Evolutionary conservation across 1,284 basidiomycete genomes (phyloP).

Genomic region (Fistulina hepatica): DNA sequence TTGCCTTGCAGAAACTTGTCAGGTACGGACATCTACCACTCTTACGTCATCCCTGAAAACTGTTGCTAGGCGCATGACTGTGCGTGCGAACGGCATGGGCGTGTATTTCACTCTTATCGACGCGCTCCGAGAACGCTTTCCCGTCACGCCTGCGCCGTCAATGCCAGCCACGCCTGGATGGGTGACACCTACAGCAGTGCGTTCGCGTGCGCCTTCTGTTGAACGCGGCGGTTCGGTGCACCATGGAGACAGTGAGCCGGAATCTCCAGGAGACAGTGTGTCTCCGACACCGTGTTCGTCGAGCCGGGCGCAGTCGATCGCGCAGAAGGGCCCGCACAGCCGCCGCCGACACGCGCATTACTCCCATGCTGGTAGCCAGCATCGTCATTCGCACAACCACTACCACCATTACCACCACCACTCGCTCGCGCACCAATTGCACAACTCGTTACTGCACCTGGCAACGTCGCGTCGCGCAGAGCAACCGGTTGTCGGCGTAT

Average conservation of each 20-base stretch:
- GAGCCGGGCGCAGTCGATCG: slow-evolving; percentile 6
- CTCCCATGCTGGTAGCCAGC: too few relatives aligned
- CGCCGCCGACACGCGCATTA: too few relatives aligned
- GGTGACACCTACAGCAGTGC: slow-evolving; percentile 14
- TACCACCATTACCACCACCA: slow-evolving; percentile 23
- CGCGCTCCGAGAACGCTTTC: slow-evolving; percentile 46
- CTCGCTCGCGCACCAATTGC: slow-evolving; percentile 20
- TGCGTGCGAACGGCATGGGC: slow-evolving; percentile 53
- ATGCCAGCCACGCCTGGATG: slow-evolving; percentile 27
- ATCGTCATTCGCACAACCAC: slow-evolving; percentile 13
- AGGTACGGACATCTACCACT: too few relatives aligned
- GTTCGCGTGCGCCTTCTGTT: slow-evolving; percentile 7
- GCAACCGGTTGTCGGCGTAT: slow-evolving; percentile 68
- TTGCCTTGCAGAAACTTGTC: slow-evolving; percentile 33
- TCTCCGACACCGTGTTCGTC: slow-evolving; percentile 1
- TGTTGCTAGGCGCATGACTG: slow-evolving; percentile 40
- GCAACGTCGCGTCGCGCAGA: slow-evolving; percentile 21
- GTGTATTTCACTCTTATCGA: slow-evolving; percentile 57
- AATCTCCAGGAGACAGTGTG: not conserved
- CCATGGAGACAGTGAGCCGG: slow-evolving; percentile 5
- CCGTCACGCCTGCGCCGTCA: slow-evolving; percentile 38
- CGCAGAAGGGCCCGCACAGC: too few relatives aligned
- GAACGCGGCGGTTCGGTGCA: slow-evolving; percentile 6
- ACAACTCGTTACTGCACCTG: slow-evolving; percentile 21
- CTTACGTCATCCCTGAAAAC: too few relatives aligned